A percentile compares a stretch with the other conserved stretches of the same genome.
These are phyloP conservation scores for Sanghuangporus baumii DNA, from an alignment of 1,284 basidiomycete genomes.

Conservation along the genomic window DNA sequence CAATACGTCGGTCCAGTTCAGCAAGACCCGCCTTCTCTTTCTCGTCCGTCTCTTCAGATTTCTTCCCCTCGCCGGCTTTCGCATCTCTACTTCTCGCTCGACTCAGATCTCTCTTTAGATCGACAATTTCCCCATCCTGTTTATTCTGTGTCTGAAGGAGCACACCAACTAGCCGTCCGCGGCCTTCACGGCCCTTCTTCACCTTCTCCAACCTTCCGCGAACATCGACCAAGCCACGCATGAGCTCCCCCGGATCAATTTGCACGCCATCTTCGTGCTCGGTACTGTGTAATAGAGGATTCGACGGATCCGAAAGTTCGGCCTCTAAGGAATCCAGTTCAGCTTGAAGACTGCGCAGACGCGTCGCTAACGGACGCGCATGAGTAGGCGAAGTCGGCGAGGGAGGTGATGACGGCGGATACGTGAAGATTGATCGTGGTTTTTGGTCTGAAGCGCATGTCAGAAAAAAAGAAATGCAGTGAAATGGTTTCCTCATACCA, in stretches of 20 bases:
- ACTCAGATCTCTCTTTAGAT: slow-evolving; percentile 21
- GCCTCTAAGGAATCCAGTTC: slow-evolving; percentile 62
- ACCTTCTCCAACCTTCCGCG: slow-evolving; percentile 63
- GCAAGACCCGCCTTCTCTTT: slow-evolving; percentile 40
- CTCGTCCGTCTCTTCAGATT: slow-evolving; percentile 18
- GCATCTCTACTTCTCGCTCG: slow-evolving; percentile 19
- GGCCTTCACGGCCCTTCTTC: slow-evolving; percentile 55
- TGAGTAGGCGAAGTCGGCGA: slow-evolving; percentile 31
- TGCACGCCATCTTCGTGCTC: slow-evolving; percentile 49
- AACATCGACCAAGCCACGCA: slow-evolving; percentile 70
- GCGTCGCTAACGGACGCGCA: slow-evolving; percentile 50
- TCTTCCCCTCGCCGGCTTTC: slow-evolving; percentile 22
- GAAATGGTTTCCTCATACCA: slow-evolving; percentile 28
- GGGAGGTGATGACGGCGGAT: slow-evolving; percentile 55
- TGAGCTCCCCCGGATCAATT: slow-evolving; percentile 68
- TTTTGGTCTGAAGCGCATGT: slow-evolving; percentile 26
- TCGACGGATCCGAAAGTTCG: slow-evolving; percentile 67
- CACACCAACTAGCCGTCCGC: slow-evolving; percentile 58
- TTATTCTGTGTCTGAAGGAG: slow-evolving; percentile 33
- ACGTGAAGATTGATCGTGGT: slow-evolving; percentile 52
- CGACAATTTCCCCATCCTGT: slow-evolving; percentile 8
- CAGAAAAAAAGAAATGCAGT: background rate
- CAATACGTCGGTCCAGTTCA: slow-evolving; percentile 76
- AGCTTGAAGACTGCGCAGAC: slow-evolving; percentile 54
- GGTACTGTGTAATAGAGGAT: slow-evolving; percentile 45